phyloP scores from a whole-genome alignment of 345 rosid genomes.

The Salix brachista region DNA sequence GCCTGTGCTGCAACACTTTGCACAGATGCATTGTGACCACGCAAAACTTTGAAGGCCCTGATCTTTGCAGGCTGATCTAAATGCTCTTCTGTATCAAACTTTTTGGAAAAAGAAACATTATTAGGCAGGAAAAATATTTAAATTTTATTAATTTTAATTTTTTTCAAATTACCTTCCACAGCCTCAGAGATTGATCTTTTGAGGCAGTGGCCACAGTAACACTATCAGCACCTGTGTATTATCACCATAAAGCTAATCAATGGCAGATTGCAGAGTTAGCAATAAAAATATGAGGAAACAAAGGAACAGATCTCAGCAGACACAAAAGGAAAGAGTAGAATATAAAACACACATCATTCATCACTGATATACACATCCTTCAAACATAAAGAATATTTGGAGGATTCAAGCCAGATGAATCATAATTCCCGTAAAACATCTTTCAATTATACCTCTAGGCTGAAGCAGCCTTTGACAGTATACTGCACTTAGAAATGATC shows the following conservation, averaged over 20 bases:
- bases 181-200: slow-evolving; percentile 81
- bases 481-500: background rate
- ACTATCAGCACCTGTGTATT: slow-evolving; percentile 42
- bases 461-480: background rate
- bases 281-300: background rate
- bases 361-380: background rate
- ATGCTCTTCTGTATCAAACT: slow-evolving; percentile 51
- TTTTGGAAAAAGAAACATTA: slow-evolving; percentile 19
- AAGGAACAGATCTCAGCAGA: background rate
- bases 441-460: background rate
- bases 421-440: background rate
- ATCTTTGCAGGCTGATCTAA: slow-evolving; percentile 41
- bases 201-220: slow-evolving; percentile 78
- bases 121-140: slow-evolving; percentile 5
- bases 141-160: slow-evolving; percentile 4
- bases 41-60: slow-evolving; percentile 68
- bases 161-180: slow-evolving; percentile 75
- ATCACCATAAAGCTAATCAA: background rate
- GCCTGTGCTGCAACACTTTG: slow-evolving; percentile 67
- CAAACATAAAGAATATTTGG: background rate
- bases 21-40: slow-evolving; percentile 85
- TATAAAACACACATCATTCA: background rate
- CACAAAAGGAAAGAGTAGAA: background rate
- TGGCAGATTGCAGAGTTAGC: background rate
- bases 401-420: background rate